phyloP scores from a whole-genome alignment of 1,284 basidiomycete species.

The Ceratobasidium sp. region DNA sequence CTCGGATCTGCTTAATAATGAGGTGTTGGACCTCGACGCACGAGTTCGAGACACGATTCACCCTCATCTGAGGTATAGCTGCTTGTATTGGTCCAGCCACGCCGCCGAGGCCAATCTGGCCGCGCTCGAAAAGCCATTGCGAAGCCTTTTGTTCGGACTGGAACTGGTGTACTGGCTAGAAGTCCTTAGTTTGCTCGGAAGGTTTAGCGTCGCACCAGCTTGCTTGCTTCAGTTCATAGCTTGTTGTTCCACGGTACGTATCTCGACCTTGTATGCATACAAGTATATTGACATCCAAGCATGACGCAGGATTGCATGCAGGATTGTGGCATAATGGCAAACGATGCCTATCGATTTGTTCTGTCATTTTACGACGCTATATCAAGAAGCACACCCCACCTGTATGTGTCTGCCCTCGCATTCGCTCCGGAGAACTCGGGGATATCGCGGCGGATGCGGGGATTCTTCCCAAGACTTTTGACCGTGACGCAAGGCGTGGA shows the following conservation, averaged over 20 bases:
- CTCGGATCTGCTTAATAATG: slow-evolving; percentile 9
- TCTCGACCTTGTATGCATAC: too few relatives aligned
- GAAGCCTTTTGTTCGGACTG: not conserved
- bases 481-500: not conserved
- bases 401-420: slow-evolving; percentile 2
- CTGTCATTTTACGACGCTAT: slow-evolving; percentile 8
- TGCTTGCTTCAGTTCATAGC: not conserved
- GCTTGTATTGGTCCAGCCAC: slow-evolving; percentile 23
- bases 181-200: slow-evolving; percentile 19
- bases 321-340: not conserved
- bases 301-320: not conserved
- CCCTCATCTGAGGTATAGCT: slow-evolving; percentile 24
- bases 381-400: not conserved
- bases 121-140: not conserved
- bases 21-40: not conserved
- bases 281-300: too few relatives aligned
- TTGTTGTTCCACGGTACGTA: not conserved
- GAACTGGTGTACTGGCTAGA: slow-evolving; percentile 39
- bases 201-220: not conserved
- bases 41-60: not conserved
- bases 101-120: not conserved
- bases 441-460: not conserved
- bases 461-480: not conserved
- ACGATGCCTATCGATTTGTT: not conserved
- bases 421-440: not conserved